Percentiles rank a stretch among this genome's conserved stretches.
phyloP scores from a whole-genome alignment of 1,139 yeast genomes.

The Yamadazyma buinensis region DNA sequence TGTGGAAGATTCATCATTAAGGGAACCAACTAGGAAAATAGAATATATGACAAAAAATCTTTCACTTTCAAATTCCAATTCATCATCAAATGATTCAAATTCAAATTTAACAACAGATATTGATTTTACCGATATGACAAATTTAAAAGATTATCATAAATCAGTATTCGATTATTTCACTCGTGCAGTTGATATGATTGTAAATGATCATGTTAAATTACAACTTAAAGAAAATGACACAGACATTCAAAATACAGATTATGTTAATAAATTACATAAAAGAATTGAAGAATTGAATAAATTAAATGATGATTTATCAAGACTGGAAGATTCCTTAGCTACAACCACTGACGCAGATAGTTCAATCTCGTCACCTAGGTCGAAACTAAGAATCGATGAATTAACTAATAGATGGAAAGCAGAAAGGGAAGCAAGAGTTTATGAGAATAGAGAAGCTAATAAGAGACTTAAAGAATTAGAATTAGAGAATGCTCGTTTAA shows the following conservation, averaged over 20 bases:
- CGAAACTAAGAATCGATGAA: constrained; percentile 55
- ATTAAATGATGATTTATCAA: constrained; percentile 20
- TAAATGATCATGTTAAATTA: constrained; percentile 52
- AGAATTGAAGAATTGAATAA: constrained; percentile 29
- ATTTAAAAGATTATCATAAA: constrained; percentile 45
- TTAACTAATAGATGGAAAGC: constrained; percentile 62
- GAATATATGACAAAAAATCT: constrained; percentile 30
- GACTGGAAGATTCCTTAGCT: constrained; percentile 16
- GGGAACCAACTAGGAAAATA: constrained; percentile 52
- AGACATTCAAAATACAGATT: constrained; percentile 16
- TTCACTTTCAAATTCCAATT: constrained; percentile 7
- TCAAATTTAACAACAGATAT: constrained; percentile 11
- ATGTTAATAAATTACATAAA: constrained; percentile 26
- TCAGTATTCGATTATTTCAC: constrained; percentile 56
- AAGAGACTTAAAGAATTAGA: constrained; percentile 52
- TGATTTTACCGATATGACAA: constrained; percentile 19
- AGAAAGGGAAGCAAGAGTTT: constrained; percentile 65
- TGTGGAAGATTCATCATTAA: constrained; percentile 55
- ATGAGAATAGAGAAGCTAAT: constrained; percentile 55
- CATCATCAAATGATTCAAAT: constrained; percentile 7
- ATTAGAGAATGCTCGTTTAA: constrained; percentile 45
- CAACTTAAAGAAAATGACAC: constrained; percentile 32
- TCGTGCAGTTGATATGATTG: constrained; percentile 55
- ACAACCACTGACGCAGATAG: background rate
- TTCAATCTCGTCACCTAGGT: constrained; percentile 24